Evolutionary conservation across 257 asterid species (phyloP), one percentile per base, ranked within the genome.

Genomic region (Gentiana macrophylla): DNA sequence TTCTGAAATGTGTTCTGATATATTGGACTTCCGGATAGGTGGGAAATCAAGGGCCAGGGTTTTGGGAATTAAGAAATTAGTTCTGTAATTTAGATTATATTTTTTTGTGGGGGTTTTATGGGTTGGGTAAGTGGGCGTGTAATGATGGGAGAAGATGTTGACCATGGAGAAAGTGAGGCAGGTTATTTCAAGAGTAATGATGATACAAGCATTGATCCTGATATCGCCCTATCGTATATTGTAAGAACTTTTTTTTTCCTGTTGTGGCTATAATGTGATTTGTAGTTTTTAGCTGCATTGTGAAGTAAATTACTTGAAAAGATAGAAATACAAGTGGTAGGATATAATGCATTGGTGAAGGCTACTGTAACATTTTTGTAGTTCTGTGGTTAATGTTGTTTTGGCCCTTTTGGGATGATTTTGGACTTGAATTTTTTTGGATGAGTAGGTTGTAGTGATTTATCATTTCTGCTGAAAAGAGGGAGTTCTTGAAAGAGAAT

Each of bases 141-240:
- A 12, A 65, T 45, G 68, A 77, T 81, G 86, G 71, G 60, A 67
- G 77, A 70, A 57, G 87, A 73, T 63, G 71, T 74, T 57, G 95
- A 84, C 73, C 84, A 84, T 73, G 98, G 87, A 71, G 98, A 86
- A 81, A 93, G 96, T 52, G 96, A 84, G 79, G 79, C 83, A 63
- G 59, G 74, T 62, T 74, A 66, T 65, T 60, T 67, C 72, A 61
- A 67, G 68, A 82, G 79, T 64, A 68, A 68, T 71, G 92, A 84
- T 61, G 90, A 77, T 69, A 59, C 68, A 66, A 78, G 55, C 77
- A 66, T 74, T 66, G 95, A 91, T 68, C 87, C 86, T 77, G 94
- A 91, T 54, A 71, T 79, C 35, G 81, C 79, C 48, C 83, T 91
- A 67, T 80, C 98, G 72, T 91, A 91, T 88, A 69, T 91, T 70